phyloP scores from a whole-genome alignment of 148 eudicot species.

The Polygonum aviculare region DNA sequence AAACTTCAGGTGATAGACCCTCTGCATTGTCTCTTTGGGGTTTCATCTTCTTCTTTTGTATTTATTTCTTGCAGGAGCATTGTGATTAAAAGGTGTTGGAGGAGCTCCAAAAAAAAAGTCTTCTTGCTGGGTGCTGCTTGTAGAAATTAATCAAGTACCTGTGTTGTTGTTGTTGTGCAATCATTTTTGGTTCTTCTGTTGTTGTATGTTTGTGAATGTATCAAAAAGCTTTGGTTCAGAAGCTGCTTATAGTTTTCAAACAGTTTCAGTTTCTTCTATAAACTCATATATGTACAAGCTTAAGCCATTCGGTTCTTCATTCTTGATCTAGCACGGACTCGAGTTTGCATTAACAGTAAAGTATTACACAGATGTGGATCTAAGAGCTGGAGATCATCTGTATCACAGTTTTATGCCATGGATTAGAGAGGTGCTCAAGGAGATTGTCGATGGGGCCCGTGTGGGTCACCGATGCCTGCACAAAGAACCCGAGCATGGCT shows the following conservation, averaged over 20 bases:
- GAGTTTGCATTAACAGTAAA: background rate
- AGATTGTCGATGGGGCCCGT: conserved; percentile 74
- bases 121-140: conserved; percentile 4
- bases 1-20: background rate
- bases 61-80: background rate
- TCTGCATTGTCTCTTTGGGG: background rate
- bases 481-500: conserved; percentile 79
- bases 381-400: conserved; percentile 42
- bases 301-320: background rate
- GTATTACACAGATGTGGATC: background rate
- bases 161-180: conserved; percentile 5
- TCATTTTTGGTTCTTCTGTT: background rate
- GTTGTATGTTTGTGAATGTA: background rate
- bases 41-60: background rate
- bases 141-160: background rate
- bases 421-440: conserved; percentile 71
- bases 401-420: conserved; percentile 76
- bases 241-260: background rate
- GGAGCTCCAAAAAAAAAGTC: background rate
- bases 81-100: conserved; percentile 2
- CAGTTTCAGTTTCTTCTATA: background rate
- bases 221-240: background rate
- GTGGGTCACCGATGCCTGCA: conserved; percentile 78
- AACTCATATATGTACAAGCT: background rate
- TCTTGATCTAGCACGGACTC: background rate